A percentile compares a stretch with the other conserved stretches of the same genome.
Conservation (phyloP, 345 rosid species). For the Salix arbutifolia region DNA sequence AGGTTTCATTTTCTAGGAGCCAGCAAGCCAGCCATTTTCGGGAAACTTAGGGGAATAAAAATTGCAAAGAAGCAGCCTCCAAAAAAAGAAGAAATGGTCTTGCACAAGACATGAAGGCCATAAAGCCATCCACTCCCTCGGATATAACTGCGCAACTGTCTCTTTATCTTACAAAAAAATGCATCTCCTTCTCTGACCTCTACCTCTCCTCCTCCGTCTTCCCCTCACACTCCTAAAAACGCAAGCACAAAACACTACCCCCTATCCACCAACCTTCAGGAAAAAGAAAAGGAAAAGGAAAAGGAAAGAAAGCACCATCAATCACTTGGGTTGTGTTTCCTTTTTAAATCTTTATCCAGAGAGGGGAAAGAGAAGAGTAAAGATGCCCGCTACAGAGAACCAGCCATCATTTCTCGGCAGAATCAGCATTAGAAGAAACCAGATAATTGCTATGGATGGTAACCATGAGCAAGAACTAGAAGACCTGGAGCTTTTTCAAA, state of each 20-base stretch:
- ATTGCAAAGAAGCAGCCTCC: neutral
- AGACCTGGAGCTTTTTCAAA: conserved; percentile 77
- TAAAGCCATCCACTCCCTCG: conserved; percentile 1
- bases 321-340: neutral
- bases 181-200: neutral
- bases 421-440: conserved; percentile 82
- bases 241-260: neutral
- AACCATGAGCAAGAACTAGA: conserved; percentile 74
- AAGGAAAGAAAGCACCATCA: neutral
- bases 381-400: conserved; percentile 61
- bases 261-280: neutral
- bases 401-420: conserved; percentile 82
- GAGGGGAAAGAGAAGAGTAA: neutral
- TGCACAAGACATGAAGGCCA: conserved; percentile 3
- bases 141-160: conserved; percentile 8
- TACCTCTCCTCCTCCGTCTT: neutral
- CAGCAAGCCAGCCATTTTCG: neutral
- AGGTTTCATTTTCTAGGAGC: neutral
- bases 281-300: neutral
- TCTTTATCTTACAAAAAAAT: neutral
- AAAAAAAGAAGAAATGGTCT: conserved; percentile 12
- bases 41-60: neutral
- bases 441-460: conserved; percentile 73
- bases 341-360: neutral
- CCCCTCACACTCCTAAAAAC: neutral